Evolutionary conservation across 176 grass and related monocot species (phyloP), one percentile per base, ranked within the genome.

Genomic region (Oryza meridionalis): DNA sequence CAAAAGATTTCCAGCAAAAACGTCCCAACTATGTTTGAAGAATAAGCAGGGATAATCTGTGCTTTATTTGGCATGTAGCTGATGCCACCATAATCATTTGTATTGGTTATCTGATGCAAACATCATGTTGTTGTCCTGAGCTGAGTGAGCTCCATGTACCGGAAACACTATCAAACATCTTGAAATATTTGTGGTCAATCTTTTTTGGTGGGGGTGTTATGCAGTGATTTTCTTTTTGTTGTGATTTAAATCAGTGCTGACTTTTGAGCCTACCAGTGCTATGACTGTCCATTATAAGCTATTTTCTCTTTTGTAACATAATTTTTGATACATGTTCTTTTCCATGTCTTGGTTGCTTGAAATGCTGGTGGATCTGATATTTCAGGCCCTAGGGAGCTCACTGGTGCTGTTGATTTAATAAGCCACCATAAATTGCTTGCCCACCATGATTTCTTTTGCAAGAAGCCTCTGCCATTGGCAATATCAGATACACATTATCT

Each of bases 391-490:
- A 90, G 86, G 85, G 96, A 99, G 80, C 93, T 92, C 46, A 96
- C 88, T 69, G 96, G 96, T 67, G 89, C 93, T 76, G 84, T 92
- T 70, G 96, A 99, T 96, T 87, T 99, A 78, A 92, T 99, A 70
- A 96, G 64, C 82, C 91, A 90, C 77, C 94, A 92, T 91, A 99
- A 93, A 87, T 70, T 99, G 73, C 79, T 75, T 40, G 49, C 69
- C 3, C 96, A 99, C 71, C 91, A 99, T 88, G 93, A 94, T 82
- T 99, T 99, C 86, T 99, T 99, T 82, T 99, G 96, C 87, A 99
- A 96, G 86, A 92, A 73, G 64, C 70, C 83, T 74, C 81, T 99
- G 72, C 93, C 93, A 43, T 15, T 93, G 58, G 89, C 96, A 75
- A 92, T 99, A 67, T 91, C 93, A 77, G 93, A 96, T 89, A 94